Evolutionary conservation across 176 grass and related monocot genomes (phyloP), one percentile per base, ranked within the genome.

Genomic region (Oryza brachyantha): DNA sequence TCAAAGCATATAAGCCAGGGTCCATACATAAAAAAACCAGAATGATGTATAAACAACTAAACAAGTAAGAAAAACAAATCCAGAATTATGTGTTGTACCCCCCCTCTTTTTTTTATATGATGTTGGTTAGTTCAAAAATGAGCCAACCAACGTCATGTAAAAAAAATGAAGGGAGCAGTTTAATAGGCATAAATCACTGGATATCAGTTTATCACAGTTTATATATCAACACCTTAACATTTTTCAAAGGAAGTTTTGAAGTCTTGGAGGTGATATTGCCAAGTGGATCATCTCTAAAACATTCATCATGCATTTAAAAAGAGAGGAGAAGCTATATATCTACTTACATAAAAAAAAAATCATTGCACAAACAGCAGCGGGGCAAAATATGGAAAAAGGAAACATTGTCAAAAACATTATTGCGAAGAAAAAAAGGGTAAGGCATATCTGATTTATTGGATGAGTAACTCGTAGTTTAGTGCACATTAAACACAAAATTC

Each of bases 11-110:
- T 48, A 27, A 54, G 60, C 50, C 37, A 50, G 35, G 55, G 29
- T 12, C 19, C 32, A 54, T 55, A 61, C 41, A 61, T 21, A 29
- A 52, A 65, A 65, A 64, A 27, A 76, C 37, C 28, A 63, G 57
- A 71, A 35, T 42, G 79, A 85, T 36, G 32, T 36, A 59, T 24
- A 29, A 61, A 67, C 45, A 67, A n/a, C n/a, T n/a, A n/a, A n/a
- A n/a, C n/a, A n/a, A 5, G 28, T 32, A 46, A 46, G 25, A 73
- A 65, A 73, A 86, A 41, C 14, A 35, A 78, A 78, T 61, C 0
- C 6, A 63, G 6, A 70, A 73, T 66, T 6, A 59, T 38, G 32
- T 54, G 21, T 13, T 66, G 27, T n/a, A n/a, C n/a, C n/a, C n/a
- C n/a, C n/a, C n/a, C n/a, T n/a, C n/a, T n/a, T n/a, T n/a, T n/a